Evolutionary conservation across 768 basidiomycete species (phyloP).

Genomic region (Daedaleopsis sinensis): DNA sequence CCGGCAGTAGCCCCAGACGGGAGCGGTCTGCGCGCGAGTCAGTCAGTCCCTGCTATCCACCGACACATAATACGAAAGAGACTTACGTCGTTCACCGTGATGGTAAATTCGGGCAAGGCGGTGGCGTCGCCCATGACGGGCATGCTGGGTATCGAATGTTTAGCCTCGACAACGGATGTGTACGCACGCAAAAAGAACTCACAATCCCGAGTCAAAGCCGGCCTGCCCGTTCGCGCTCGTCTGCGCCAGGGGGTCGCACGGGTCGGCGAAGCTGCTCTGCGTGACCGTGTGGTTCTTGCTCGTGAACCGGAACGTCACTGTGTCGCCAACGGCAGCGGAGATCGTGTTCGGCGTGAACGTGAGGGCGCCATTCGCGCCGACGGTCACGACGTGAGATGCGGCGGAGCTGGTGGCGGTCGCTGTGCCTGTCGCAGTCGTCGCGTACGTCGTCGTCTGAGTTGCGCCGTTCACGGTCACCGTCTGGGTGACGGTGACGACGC

Average conservation of each 20-base stretch:
- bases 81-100: slow-evolving; percentile 53
- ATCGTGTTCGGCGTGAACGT: slow-evolving; percentile 37
- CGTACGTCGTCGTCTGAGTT: slow-evolving; percentile 39
- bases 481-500: slow-evolving; percentile 39
- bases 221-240: slow-evolving; percentile 47
- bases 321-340: slow-evolving; percentile 40
- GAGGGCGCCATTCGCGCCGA: slow-evolving; percentile 31
- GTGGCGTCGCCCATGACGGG: slow-evolving; percentile 47
- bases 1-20: slow-evolving; percentile 63
- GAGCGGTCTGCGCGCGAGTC: slow-evolving; percentile 43
- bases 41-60: background rate
- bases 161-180: background rate
- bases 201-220: slow-evolving; percentile 46
- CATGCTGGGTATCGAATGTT: slow-evolving; percentile 36
- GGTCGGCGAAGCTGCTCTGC: slow-evolving; percentile 39
- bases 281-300: slow-evolving; percentile 44
- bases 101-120: slow-evolving; percentile 53
- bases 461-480: slow-evolving; percentile 39
- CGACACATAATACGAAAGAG: slow-evolving; percentile 25
- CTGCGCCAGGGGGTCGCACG: slow-evolving; percentile 42
- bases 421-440: slow-evolving; percentile 34
- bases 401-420: slow-evolving; percentile 38
- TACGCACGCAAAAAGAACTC: slow-evolving; percentile 7
- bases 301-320: slow-evolving; percentile 43
- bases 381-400: slow-evolving; percentile 41